Evolutionary conservation across 495 filamentous ascomycete genomes (phyloP).

Genomic region (Penicillium roqueforti): DNA sequence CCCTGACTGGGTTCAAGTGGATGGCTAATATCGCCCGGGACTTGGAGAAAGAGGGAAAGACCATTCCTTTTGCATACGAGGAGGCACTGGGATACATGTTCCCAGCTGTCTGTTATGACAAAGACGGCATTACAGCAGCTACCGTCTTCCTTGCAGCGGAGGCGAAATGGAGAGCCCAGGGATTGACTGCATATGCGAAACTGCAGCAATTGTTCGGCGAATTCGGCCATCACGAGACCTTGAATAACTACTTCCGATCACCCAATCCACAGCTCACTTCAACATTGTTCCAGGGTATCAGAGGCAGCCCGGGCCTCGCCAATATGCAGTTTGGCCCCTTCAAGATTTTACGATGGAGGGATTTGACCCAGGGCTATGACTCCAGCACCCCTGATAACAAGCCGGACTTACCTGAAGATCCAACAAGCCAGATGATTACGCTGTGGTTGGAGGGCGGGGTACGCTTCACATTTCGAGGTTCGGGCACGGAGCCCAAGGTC

Average conservation of each 20-base stretch:
- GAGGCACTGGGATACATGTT: conserved; percentile 78
- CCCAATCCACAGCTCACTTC: conserved; percentile 49
- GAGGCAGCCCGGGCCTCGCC: conserved; percentile 42
- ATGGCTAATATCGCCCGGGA: conserved; percentile 50
- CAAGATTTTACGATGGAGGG: conserved; percentile 59
- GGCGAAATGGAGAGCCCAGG: conserved; percentile 48
- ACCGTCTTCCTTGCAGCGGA: conserved; percentile 58
- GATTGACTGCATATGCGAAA: conserved; percentile 55
- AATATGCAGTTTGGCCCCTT: conserved; percentile 45
- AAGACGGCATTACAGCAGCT: conserved; percentile 68
- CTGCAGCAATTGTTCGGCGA: conserved; percentile 58
- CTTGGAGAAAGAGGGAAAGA: conserved; percentile 43
- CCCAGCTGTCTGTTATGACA: conserved; percentile 59
- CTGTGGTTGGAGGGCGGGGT: conserved; percentile 56
- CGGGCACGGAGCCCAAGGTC: conserved; percentile 69
- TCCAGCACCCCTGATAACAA: conserved; percentile 49
- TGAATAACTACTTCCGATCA: conserved; percentile 66
- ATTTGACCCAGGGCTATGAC: conserved; percentile 64
- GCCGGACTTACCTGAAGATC: conserved; percentile 57
- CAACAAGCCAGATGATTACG: conserved; percentile 67
- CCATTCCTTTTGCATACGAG: conserved; percentile 61
- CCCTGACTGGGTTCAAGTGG: conserved; percentile 76
- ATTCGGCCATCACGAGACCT: conserved; percentile 62
- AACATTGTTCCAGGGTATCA: conserved; percentile 52
- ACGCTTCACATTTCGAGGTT: conserved; percentile 63